phyloP scores from a whole-genome alignment of 345 rosid genomes.

The Erysimum cheiranthoides region DNA sequence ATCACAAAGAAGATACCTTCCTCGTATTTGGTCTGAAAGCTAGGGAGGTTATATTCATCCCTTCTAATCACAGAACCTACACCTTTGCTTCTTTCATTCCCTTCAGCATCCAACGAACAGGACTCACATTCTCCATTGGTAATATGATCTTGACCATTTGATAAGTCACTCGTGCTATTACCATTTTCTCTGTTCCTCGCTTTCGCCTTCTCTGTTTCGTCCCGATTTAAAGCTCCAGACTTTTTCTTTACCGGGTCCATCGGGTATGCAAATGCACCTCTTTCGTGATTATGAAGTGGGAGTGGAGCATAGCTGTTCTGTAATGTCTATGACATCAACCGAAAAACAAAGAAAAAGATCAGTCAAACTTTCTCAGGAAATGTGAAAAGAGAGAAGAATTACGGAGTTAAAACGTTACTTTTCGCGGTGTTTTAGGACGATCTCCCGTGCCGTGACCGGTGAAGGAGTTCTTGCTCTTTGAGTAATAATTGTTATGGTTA shows the following conservation, averaged over 20 bases:
- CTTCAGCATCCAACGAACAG: constrained; percentile 46
- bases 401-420: constrained; percentile 39
- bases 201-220: constrained; percentile 51
- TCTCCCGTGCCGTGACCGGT: constrained; percentile 44
- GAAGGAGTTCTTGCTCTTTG: constrained; percentile 45
- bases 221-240: constrained; percentile 43
- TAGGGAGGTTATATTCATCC: constrained; percentile 60
- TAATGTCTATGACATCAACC: constrained; percentile 25
- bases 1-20: constrained; percentile 66
- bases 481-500: constrained; percentile 35
- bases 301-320: constrained; percentile 43
- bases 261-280: constrained; percentile 41
- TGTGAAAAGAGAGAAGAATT: constrained; percentile 11
- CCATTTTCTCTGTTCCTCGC: constrained; percentile 47
- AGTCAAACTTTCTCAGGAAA: neutral
- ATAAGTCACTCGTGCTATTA: constrained; percentile 23
- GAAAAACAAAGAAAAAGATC: neutral
- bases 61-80: constrained; percentile 45
- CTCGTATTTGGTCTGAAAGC: constrained; percentile 56
- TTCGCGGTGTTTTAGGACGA: constrained; percentile 51
- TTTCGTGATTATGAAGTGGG: constrained; percentile 49
- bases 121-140: constrained; percentile 48
- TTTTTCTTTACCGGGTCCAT: constrained; percentile 40
- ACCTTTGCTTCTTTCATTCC: constrained; percentile 47
- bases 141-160: constrained; percentile 23